Conservation (phyloP, 768 basidiomycete species). For the Clathrus columnatus region DNA sequence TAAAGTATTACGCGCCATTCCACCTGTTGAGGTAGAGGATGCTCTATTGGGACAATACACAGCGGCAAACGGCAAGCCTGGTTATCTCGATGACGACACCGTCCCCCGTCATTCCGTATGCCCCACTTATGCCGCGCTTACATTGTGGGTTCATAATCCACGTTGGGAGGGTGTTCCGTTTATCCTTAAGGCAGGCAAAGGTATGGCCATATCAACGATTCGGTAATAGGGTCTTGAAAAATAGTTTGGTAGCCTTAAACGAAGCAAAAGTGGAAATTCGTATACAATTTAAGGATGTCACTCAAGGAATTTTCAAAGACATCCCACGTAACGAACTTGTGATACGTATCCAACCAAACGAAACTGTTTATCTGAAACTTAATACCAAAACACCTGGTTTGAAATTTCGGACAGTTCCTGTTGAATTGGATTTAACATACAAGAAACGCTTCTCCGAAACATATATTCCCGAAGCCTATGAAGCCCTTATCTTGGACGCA, state of each 20-base stretch:
- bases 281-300: slow-evolving; percentile 97
- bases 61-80: slow-evolving; percentile 83
- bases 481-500: slow-evolving; percentile 90
- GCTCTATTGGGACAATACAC: slow-evolving; percentile 94
- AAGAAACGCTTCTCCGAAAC: slow-evolving; percentile 86
- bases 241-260: slow-evolving; percentile 62
- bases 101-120: slow-evolving; percentile 88
- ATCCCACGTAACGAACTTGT: slow-evolving; percentile 96
- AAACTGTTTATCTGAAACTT: slow-evolving; percentile 95
- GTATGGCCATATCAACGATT: slow-evolving; percentile 31
- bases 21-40: slow-evolving; percentile 67
- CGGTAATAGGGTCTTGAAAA: slow-evolving; percentile 5
- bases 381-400: slow-evolving; percentile 94
- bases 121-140: slow-evolving; percentile 89
- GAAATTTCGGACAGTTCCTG: slow-evolving; percentile 81
- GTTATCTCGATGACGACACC: slow-evolving; percentile 95
- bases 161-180: slow-evolving; percentile 99
- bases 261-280: slow-evolving; percentile 98
- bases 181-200: slow-evolving; percentile 97
- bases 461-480: slow-evolving; percentile 94
- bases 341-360: slow-evolving; percentile 91
- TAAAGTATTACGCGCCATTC: slow-evolving; percentile 89
- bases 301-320: slow-evolving; percentile 92
- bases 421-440: slow-evolving; percentile 98
- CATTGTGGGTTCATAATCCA: slow-evolving; percentile 88